Conservation (phyloP, 2,329 filamentous ascomycete genomes). For the Aspergillus fumigatiaffinis region DNA sequence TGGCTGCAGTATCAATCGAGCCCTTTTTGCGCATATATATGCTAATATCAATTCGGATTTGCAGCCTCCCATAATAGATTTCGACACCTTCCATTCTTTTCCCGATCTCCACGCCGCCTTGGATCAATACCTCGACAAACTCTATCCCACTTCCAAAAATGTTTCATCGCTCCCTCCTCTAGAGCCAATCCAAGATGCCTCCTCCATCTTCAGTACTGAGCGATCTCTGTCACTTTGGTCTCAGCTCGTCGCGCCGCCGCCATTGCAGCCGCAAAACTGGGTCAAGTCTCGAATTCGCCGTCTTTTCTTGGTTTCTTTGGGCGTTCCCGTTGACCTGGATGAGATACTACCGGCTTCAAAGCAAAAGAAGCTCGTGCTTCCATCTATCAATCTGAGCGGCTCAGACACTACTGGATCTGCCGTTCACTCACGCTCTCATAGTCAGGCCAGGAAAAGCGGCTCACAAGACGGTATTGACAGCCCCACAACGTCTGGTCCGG, state of each 20-base stretch:
- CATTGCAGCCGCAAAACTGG: constrained; percentile 95
- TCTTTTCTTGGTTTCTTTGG: constrained; percentile 90
- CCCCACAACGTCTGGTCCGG: constrained; percentile 24
- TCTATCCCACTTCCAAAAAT: constrained; percentile 42
- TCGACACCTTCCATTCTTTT: constrained; percentile 50
- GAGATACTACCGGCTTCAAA: constrained; percentile 96
- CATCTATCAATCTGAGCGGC: constrained; percentile 63
- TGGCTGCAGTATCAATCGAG: neutral
- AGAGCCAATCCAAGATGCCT: constrained; percentile 40
- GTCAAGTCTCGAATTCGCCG: constrained; percentile 92
- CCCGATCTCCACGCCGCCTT: constrained; percentile 39
- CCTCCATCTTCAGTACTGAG: constrained; percentile 73
- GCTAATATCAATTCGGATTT: constrained; percentile 3
- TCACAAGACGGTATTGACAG: constrained; percentile 21
- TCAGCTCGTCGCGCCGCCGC: constrained; percentile 89
- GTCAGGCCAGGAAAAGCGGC: constrained; percentile 30
- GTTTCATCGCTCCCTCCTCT: constrained; percentile 31
- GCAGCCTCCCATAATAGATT: constrained; percentile 46
- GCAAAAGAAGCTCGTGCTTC: constrained; percentile 94
- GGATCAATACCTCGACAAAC: constrained; percentile 38
- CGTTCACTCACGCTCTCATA: constrained; percentile 42
- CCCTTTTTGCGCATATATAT: neutral
- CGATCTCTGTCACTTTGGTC: constrained; percentile 91
- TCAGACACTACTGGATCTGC: constrained; percentile 56
- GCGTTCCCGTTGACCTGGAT: constrained; percentile 92